A percentile compares a stretch with the other conserved stretches of the same genome.
Conservation (phyloP, 179 eudicot species). For the Carnegiea gigantea region DNA sequence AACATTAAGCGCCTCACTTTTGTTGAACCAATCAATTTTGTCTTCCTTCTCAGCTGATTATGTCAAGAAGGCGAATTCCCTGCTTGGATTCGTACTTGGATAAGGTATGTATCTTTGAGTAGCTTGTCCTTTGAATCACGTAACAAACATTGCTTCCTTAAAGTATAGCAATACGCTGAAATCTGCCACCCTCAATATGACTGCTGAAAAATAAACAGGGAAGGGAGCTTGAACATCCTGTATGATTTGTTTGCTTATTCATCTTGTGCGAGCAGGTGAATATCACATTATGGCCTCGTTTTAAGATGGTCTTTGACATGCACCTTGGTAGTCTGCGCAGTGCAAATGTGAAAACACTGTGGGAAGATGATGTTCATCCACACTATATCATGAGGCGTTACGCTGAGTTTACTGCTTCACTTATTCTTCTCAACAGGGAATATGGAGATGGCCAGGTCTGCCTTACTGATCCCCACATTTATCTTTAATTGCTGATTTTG, state of each 20-base stretch:
- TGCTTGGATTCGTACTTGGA: constrained; percentile 96
- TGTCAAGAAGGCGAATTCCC: constrained; percentile 96
- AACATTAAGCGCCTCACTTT: not conserved
- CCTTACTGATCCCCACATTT: constrained; percentile 5
- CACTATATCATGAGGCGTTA: constrained; percentile 97
- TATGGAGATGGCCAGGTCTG: constrained; percentile 98
- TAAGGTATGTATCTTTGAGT: constrained; percentile 53
- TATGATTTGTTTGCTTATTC: constrained; percentile 16
- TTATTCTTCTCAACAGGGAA: constrained; percentile 88
- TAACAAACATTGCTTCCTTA: not conserved
- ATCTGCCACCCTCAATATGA: not conserved
- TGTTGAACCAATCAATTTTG: constrained; percentile 12
- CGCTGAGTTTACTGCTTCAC: constrained; percentile 97
- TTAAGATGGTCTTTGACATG: constrained; percentile 98
- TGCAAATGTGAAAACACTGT: constrained; percentile 80
- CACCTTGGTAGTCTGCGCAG: constrained; percentile 87
- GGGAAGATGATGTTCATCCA: constrained; percentile 99
- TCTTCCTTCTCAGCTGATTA: constrained; percentile 61
- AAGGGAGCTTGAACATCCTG: not conserved
- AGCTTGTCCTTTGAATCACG: not conserved
- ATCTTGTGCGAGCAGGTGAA: constrained; percentile 64
- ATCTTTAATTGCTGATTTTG: not conserved
- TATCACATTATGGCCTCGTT: constrained; percentile 95
- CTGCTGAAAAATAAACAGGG: not conserved
- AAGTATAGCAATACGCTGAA: not conserved